Percentiles rank a stretch among this genome's conserved stretches.
phyloP scores from a whole-genome alignment of 148 eudicot genomes.

The Euryodendron excelsum region DNA sequence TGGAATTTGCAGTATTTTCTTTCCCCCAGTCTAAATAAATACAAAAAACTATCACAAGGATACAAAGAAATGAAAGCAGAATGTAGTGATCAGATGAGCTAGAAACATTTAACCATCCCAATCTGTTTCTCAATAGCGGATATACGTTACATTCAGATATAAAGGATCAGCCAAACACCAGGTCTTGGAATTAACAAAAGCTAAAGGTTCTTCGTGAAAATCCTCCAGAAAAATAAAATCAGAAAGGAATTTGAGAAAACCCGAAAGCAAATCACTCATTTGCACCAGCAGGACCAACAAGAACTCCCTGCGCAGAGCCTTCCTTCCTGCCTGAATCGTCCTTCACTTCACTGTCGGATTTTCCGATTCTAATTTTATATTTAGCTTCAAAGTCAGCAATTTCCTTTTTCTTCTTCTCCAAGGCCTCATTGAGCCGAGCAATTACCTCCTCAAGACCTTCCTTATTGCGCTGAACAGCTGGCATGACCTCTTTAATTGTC shows the following conservation, averaged over 20 bases:
- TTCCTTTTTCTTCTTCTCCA: constrained; percentile 84
- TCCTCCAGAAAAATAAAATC: not conserved
- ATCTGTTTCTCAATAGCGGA: no score
- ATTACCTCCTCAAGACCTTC: constrained; percentile 88
- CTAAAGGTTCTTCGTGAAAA: not conserved
- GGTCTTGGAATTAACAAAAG: not conserved
- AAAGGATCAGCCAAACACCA: not conserved
- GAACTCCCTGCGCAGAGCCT: constrained; percentile 90
- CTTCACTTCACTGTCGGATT: constrained; percentile 63
- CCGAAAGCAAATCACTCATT: constrained; percentile 15
- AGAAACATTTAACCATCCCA: no score
- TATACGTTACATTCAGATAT: no score
- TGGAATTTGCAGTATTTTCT: no score
- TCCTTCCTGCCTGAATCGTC: constrained; percentile 66
- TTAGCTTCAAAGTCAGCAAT: constrained; percentile 74
- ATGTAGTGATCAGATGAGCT: no score
- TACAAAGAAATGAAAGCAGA: no score
- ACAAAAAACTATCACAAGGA: no score
- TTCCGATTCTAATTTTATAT: constrained; percentile 71
- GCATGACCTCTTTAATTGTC: constrained; percentile 84
- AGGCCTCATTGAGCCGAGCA: constrained; percentile 64
- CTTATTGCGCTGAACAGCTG: constrained; percentile 84
- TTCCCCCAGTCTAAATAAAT: no score
- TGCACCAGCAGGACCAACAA: constrained; percentile 79
- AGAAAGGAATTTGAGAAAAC: not conserved